Percentiles rank a stretch among this genome's conserved stretches.
phyloP scores from a whole-genome alignment of 2,329 filamentous ascomycete species.

The Ophiostoma perfectum region DNA sequence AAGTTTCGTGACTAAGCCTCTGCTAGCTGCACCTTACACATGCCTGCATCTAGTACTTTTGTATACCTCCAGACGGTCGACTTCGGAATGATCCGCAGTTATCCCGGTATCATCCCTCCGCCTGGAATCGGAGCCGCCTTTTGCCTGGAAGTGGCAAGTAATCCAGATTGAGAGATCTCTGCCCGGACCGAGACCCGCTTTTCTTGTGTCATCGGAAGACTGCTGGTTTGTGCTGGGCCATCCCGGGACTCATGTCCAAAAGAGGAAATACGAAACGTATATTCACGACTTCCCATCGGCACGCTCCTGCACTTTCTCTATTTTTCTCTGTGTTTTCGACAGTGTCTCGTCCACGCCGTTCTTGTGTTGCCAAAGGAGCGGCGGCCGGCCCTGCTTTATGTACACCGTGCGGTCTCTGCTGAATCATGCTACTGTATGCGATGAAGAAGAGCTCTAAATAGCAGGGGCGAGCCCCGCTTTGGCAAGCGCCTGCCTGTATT shows the following conservation, averaged over 20 bases:
- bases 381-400: not conserved
- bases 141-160: conserved; percentile 8
- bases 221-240: conserved; percentile 2
- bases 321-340: not conserved
- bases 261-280: conserved; percentile 10
- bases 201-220: conserved; percentile 4
- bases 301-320: not conserved
- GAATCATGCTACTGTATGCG: not conserved
- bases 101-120: conserved; percentile 4
- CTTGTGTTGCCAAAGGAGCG: not conserved
- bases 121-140: conserved; percentile 2
- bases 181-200: not conserved
- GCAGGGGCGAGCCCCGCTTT: not conserved
- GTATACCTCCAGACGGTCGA: not conserved
- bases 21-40: not conserved
- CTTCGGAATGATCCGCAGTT: conserved; percentile 1
- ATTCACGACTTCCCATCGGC: not conserved
- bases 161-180: not conserved
- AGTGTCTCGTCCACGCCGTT: not conserved
- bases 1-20: too few species aligned
- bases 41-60: not conserved
- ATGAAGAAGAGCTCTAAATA: not conserved
- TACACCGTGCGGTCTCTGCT: not conserved
- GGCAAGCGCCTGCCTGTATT: not conserved
- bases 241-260: not conserved